These are phyloP conservation scores for Takashimella koratensis DNA, from an alignment of 1,284 basidiomycete species.

Conservation along the genomic window DNA sequence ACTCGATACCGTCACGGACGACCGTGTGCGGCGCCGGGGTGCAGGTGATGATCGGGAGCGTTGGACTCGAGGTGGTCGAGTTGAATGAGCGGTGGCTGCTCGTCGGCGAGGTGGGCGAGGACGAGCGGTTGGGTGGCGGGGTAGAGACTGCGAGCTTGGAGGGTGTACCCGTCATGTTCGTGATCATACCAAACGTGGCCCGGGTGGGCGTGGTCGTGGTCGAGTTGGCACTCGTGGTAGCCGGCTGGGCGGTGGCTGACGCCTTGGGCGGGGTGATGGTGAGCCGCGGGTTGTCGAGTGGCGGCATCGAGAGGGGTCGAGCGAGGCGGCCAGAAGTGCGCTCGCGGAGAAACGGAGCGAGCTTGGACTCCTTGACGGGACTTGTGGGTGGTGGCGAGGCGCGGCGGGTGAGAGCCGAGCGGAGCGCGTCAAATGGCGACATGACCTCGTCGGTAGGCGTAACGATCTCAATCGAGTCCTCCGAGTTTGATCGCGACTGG, in stretches of 20 bases:
- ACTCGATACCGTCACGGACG: conserved; percentile 33
- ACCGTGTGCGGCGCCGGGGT: conserved; percentile 33
- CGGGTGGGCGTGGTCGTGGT: background rate
- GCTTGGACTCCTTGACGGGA: conserved; percentile 22
- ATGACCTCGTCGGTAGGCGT: conserved; percentile 38
- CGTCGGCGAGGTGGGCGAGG: conserved; percentile 27
- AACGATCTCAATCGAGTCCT: conserved; percentile 34
- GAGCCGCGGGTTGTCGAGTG: conserved; percentile 8
- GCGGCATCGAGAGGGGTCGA: conserved; percentile 32
- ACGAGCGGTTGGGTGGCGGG: conserved; percentile 1
- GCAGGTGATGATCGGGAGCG: conserved; percentile 45
- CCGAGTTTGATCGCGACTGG: conserved; percentile 15
- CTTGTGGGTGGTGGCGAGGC: conserved; percentile 12
- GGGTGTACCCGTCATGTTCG: background rate
- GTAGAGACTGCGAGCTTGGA: background rate
- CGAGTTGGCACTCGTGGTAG: background rate
- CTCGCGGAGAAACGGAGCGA: conserved; percentile 41
- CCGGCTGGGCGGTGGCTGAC: background rate
- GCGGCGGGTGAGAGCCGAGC: background rate
- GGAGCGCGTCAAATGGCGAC: conserved; percentile 9
- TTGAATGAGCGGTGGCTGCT: conserved; percentile 18
- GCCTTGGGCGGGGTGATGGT: conserved; percentile 7
- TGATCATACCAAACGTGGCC: background rate
- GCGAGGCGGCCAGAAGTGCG: conserved; percentile 36
- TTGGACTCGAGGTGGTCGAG: conserved; percentile 21